These are phyloP conservation scores for Penicillium mononematosum DNA, from an alignment of 495 filamentous ascomycete species.

Conservation along the genomic window DNA sequence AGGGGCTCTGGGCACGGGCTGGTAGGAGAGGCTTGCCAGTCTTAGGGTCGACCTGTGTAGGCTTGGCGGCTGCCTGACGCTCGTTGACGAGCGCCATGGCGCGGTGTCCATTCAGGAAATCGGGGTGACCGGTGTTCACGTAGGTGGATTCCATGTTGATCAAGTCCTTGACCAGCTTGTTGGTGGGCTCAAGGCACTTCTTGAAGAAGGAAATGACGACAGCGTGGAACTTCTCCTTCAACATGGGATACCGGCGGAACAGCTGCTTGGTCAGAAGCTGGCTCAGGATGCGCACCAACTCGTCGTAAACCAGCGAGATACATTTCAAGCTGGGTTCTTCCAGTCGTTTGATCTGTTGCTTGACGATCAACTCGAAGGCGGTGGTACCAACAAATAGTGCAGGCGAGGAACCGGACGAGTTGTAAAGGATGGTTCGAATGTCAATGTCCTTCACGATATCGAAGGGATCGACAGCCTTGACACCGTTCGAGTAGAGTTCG, in stretches of 20 bases:
- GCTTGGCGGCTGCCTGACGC: conserved; percentile 72
- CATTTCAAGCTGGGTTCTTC: conserved; percentile 98
- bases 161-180: conserved; percentile 92
- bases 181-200: conserved; percentile 94
- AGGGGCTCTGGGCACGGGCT: conserved; percentile 67
- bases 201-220: conserved; percentile 98
- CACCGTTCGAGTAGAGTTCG: conserved; percentile 94
- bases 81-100: conserved; percentile 98
- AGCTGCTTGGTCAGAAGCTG: conserved; percentile 85
- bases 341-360: conserved; percentile 94
- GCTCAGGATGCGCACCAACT: conserved; percentile 91
- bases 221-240: conserved; percentile 95
- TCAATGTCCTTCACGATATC: conserved; percentile 97
- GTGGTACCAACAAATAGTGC: conserved; percentile 97
- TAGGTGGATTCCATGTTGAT: conserved; percentile 96
- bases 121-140: conserved; percentile 97
- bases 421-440: conserved; percentile 94
- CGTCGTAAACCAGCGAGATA: conserved; percentile 94
- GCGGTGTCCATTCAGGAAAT: conserved; percentile 94
- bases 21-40: conserved; percentile 94
- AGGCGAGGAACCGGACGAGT: conserved; percentile 96
- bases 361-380: conserved; percentile 97
- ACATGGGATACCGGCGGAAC: conserved; percentile 84
- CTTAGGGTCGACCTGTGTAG: conserved; percentile 97
- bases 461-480: conserved; percentile 98